phyloP scores from a whole-genome alignment of 257 asterid genomes.

The Thymus mandschuricus region DNA sequence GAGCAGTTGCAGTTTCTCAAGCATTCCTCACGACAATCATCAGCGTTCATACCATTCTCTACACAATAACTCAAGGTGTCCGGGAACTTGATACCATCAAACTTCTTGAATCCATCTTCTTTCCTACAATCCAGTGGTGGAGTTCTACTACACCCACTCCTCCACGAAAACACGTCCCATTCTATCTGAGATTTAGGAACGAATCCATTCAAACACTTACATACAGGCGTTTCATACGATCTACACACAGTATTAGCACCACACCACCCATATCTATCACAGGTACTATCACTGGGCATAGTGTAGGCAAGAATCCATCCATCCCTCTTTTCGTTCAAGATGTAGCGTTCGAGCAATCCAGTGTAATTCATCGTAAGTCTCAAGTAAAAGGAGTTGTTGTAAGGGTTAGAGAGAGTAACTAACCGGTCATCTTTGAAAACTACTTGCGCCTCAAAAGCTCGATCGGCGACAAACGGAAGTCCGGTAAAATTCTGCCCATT shows the following conservation, averaged over 20 bases:
- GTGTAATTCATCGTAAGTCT: neutral
- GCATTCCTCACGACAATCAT: constrained; percentile 15
- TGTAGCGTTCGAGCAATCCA: constrained; percentile 17
- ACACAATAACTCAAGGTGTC: no score
- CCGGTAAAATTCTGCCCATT: constrained; percentile 27
- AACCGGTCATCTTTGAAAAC: constrained; percentile 1
- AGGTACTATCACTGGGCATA: constrained; percentile 31
- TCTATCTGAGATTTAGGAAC: constrained; percentile 40
- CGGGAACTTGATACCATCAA: no score
- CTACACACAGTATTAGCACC: constrained; percentile 44
- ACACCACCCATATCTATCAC: constrained; percentile 45
- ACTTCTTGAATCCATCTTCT: constrained; percentile 19
- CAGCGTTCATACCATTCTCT: no score
- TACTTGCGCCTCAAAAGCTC: neutral
- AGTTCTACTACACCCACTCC: constrained; percentile 38
- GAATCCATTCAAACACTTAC: constrained; percentile 47
- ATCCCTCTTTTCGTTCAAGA: constrained; percentile 27
- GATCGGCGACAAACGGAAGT: neutral
- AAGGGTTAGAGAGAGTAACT: neutral
- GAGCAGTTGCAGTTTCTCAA: constrained; percentile 29
- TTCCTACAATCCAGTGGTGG: constrained; percentile 14
- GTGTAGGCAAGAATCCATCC: constrained; percentile 6
- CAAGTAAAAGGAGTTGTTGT: neutral
- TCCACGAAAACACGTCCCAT: constrained; percentile 35
- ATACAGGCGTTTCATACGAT: constrained; percentile 27